Percentiles rank a stretch among this genome's conserved stretches.
Conservation (phyloP, 2,329 filamentous ascomycete genomes). For the Elsinoe australis region DNA sequence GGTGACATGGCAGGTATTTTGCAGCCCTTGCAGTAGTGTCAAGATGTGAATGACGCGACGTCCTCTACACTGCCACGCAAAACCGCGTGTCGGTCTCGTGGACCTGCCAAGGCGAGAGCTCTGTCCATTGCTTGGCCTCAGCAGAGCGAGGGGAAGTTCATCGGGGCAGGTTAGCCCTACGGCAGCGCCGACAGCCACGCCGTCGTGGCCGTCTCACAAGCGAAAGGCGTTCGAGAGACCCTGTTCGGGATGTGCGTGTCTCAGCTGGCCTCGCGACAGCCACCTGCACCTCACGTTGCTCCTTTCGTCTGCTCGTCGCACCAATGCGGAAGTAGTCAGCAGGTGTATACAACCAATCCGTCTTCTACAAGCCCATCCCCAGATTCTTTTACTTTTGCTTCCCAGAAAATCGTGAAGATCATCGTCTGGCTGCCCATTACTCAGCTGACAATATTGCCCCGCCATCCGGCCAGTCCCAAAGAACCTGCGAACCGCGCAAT, state of each 20-base stretch:
- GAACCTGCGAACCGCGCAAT: background rate
- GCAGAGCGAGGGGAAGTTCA: background rate
- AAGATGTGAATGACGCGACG: background rate
- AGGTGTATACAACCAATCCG: too few species aligned
- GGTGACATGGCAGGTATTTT: background rate
- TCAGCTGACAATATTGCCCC: conserved; percentile 13
- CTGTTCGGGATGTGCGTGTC: conserved; percentile 6
- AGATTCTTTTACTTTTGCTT: conserved; percentile 7
- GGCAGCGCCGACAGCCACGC: background rate
- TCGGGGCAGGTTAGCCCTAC: background rate
- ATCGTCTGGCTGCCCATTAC: background rate
- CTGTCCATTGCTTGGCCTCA: background rate
- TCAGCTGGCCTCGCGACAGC: conserved; percentile 14
- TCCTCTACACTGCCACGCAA: background rate
- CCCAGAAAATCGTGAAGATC: background rate
- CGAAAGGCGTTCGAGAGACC: conserved; percentile 2
- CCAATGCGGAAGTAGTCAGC: conserved; percentile 1
- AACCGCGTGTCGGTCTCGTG: conserved; percentile 4
- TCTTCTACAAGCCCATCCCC: background rate
- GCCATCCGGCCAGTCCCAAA: background rate
- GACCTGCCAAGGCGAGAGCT: conserved; percentile 6
- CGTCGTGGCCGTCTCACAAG: background rate
- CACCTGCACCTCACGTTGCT: conserved; percentile 2
- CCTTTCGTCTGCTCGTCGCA: background rate
- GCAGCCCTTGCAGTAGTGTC: background rate